Evolutionary conservation across 208 protist species (phyloP).

Genomic region (Acanthamoeba culbertsoni): DNA sequence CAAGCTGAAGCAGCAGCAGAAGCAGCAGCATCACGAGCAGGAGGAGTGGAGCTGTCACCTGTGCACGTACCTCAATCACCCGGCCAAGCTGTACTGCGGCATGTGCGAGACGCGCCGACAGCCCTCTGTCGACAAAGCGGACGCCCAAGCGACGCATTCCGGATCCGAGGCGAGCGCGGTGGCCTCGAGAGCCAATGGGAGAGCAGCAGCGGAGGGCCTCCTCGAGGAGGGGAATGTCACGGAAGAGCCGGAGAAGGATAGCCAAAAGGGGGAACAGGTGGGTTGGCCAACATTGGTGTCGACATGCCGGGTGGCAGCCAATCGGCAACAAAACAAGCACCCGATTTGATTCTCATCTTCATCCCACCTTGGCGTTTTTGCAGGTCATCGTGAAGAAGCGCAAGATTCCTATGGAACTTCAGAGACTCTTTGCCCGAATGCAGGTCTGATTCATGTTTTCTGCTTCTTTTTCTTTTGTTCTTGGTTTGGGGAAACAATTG

Average conservation of each 20-base stretch:
- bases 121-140: background rate
- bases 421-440: conserved; percentile 64
- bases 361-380: too few relatives aligned
- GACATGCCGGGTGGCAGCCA: too few relatives aligned
- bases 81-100: background rate
- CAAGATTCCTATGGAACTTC: conserved; percentile 61
- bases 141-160: too few relatives aligned
- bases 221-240: background rate
- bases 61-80: background rate
- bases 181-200: too few relatives aligned
- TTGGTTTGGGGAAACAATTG: background rate
- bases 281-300: too few relatives aligned
- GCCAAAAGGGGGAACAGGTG: too few relatives aligned
- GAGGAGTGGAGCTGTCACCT: background rate
- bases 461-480: background rate
- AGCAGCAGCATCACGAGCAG: too few relatives aligned
- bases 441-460: background rate
- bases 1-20: background rate
- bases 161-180: too few relatives aligned
- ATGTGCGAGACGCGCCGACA: background rate
- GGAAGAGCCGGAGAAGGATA: background rate
- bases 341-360: too few relatives aligned
- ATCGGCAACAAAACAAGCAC: too few relatives aligned
- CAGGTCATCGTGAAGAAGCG: conserved; percentile 3
- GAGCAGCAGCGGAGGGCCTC: background rate